Evolutionary conservation across 345 rosid species (phyloP).

Genomic region (Eucalyptus pauciflora): DNA sequence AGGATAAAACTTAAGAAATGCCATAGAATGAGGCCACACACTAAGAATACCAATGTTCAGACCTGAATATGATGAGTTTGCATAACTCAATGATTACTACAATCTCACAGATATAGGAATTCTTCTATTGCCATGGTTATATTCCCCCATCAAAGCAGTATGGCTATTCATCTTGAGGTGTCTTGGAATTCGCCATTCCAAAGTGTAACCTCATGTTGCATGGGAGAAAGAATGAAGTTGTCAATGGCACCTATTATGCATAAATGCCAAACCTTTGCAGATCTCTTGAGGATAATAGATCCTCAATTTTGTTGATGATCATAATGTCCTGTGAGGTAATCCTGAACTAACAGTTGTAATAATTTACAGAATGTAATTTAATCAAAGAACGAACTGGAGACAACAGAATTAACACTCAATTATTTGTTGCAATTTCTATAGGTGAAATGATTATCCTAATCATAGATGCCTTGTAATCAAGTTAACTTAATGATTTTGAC

Average conservation of each 20-base stretch:
- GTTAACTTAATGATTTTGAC: background rate
- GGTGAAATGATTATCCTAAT: background rate
- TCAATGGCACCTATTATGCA: background rate
- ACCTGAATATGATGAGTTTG: background rate
- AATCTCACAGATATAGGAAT: background rate
- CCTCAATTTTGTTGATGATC: background rate
- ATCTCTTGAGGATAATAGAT: background rate
- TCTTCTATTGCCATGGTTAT: background rate
- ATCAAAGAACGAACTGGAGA: background rate
- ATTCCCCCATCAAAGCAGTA: background rate
- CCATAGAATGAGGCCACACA: background rate
- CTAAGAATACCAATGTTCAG: background rate
- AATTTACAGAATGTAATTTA: background rate
- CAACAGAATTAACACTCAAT: background rate
- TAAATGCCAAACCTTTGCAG: background rate
- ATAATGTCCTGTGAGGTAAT: background rate
- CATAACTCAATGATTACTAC: background rate
- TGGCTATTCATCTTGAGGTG: background rate
- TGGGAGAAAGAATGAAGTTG: background rate
- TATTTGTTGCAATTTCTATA: background rate
- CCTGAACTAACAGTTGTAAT: background rate
- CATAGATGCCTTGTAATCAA: background rate
- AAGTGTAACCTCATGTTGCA: background rate
- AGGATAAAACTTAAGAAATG: background rate
- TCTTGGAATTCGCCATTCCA: background rate